These are phyloP conservation scores for Geosmithia putterillii DNA, from an alignment of 2,329 filamentous ascomycete species.

Conservation along the genomic window DNA sequence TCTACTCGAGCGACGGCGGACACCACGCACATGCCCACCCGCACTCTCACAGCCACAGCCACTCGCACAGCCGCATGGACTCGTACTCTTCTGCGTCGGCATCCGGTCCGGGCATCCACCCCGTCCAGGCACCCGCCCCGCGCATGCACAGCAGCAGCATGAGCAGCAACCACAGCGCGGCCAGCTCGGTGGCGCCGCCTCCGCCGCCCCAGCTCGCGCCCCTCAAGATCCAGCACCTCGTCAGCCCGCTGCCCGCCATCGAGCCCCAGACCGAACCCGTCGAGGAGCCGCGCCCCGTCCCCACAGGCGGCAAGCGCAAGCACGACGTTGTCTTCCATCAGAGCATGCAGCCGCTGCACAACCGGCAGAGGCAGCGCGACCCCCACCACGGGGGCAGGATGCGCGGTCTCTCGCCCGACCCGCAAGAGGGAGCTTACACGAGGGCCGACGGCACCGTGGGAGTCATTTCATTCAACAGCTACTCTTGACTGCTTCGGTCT, in stretches of 20 bases:
- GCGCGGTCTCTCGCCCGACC: neutral
- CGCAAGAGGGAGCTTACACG: neutral
- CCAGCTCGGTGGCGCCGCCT: neutral
- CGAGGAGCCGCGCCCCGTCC: conserved; percentile 11
- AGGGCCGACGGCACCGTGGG: conserved; percentile 1
- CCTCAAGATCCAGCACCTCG: neutral
- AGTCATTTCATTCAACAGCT: conserved; percentile 1
- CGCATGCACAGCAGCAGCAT: neutral
- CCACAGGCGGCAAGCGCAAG: conserved; percentile 22
- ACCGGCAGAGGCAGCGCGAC: conserved; percentile 23
- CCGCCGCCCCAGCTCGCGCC: neutral
- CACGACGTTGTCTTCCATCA: conserved; percentile 21
- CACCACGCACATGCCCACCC: conserved; percentile 6
- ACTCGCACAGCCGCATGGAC: neutral
- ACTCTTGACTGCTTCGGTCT: neutral
- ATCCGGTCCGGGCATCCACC: neutral
- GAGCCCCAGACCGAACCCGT: conserved; percentile 18
- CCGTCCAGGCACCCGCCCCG: neutral
- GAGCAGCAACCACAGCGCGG: neutral
- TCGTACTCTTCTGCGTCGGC: neutral
- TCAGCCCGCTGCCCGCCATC: conserved; percentile 9
- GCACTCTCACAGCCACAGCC: neutral
- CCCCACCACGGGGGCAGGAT: conserved; percentile 8
- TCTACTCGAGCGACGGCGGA: conserved; percentile 11
- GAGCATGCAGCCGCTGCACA: conserved; percentile 17